These are phyloP conservation scores for Saxophila tyrrhenica DNA, from an alignment of 495 filamentous ascomycete species.

Conservation along the genomic window DNA sequence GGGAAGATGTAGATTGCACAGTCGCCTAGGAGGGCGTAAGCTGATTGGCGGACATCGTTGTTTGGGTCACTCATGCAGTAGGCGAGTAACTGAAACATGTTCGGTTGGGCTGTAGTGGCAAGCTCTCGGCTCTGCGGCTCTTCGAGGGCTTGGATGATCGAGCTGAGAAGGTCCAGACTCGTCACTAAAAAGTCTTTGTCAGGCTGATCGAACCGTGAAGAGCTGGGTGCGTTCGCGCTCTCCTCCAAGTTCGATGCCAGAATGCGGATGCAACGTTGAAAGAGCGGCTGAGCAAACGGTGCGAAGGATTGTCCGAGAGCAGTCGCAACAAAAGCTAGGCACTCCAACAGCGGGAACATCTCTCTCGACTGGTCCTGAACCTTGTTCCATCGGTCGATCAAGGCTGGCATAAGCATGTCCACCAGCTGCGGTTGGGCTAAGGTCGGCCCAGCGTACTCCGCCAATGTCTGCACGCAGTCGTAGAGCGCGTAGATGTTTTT, in stretches of 20 bases:
- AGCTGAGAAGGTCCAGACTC: conserved; percentile 86
- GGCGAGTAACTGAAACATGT: conserved; percentile 78
- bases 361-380: conserved; percentile 84
- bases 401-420: conserved; percentile 82
- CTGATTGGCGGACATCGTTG: conserved; percentile 91
- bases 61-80: conserved; percentile 89
- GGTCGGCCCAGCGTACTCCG: conserved; percentile 75
- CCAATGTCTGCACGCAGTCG: conserved; percentile 95
- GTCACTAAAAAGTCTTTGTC: conserved; percentile 98
- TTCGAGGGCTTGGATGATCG: conserved; percentile 86
- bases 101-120: conserved; percentile 59
- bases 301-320: conserved; percentile 75
- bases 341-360: conserved; percentile 88
- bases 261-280: conserved; percentile 74
- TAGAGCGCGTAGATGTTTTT: conserved; percentile 98
- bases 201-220: conserved; percentile 60
- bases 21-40: conserved; percentile 90
- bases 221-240: conserved; percentile 46
- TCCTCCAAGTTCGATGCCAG: conserved; percentile 84
- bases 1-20: conserved; percentile 91
- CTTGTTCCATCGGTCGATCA: conserved; percentile 81
- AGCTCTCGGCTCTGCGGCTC: conserved; percentile 61
- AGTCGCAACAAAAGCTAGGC: conserved; percentile 84
- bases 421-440: conserved; percentile 68
- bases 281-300: conserved; percentile 73